Evolutionary conservation across 345 rosid genomes (phyloP), one percentile per base, ranked within the genome.

Genomic region (Lepidium aucheri): DNA sequence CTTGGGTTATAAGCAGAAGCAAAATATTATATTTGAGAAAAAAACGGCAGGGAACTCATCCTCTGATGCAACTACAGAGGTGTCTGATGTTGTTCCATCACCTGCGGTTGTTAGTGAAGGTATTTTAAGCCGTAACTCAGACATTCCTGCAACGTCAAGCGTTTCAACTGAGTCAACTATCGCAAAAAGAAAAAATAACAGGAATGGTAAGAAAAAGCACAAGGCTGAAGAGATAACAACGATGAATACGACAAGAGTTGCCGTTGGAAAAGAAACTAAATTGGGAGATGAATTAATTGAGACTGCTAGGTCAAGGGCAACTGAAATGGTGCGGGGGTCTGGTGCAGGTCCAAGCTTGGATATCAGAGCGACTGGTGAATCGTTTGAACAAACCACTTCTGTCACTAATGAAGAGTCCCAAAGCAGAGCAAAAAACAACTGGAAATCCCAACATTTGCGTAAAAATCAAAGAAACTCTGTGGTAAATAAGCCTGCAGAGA

Each of bases 391-490:
- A 69, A 71, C 13, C 68, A 65, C 66, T 61, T 59, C 83, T 72
- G 63, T 78, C 28, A 66, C 79, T 56, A 76, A 74, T 76, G 95
- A 87, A 73, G 94, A 79, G 57, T 67, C 59, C 63, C 86, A 74
- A 36, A 63, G 54, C 53, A 81, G 80, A 73, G 74, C 45, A 49
- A 88, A 78, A 75, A 78, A 74, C 69, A 88, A 72, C 69, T 74
- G 82, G 88, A 90, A 83, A 78, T 45, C 87, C 70, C 97, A 88
- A 67, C 80, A 84, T 63, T 44, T 87, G 70, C 95, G 86, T 51
- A 82, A 76, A 78, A 69, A 67, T 42, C 78, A 72, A 45, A 83
- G 85, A 74, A 85, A 76, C 65, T 68, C 81, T 7, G 83, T 73
- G 59, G 76, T 60, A 41, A 83, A 69, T 55, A 86, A 79, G 81